A percentile compares a stretch with the other conserved stretches of the same genome.
phyloP scores from a whole-genome alignment of 1,139 yeast species.

The Candida tunisiensis region DNA sequence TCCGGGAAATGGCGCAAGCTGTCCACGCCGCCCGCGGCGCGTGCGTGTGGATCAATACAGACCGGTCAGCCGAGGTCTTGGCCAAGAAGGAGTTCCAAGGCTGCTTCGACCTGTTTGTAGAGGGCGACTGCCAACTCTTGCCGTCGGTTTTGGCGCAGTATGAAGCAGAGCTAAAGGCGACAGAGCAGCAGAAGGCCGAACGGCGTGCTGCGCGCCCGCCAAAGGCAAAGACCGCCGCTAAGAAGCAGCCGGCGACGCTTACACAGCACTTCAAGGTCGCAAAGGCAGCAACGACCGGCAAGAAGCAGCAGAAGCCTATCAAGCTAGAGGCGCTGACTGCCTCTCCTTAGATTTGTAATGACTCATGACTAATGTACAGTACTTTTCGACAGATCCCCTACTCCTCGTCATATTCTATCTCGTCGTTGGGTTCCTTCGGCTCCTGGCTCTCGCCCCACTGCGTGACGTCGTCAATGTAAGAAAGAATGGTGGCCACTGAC shows the following conservation, averaged over 20 bases:
- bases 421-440: conserved; percentile 89
- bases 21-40: conserved; percentile 45
- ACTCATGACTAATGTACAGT: too few relatives aligned
- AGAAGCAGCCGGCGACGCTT: conserved; percentile 1
- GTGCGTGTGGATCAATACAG: conserved; percentile 37
- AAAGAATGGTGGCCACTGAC: conserved; percentile 64
- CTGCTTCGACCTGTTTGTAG: conserved; percentile 33
- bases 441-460: conserved; percentile 97
- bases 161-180: conserved; percentile 9
- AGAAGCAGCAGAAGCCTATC: conserved; percentile 2
- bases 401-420: conserved; percentile 39
- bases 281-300: conserved; percentile 2
- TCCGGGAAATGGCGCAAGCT: conserved; percentile 48
- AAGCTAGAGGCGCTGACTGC: too few relatives aligned
- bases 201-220: conserved; percentile 2
- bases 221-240: conserved; percentile 2
- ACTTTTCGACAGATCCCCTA: conserved; percentile 8
- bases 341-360: too few relatives aligned
- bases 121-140: conserved; percentile 42
- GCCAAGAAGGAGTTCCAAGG: conserved; percentile 32
- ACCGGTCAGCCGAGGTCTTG: conserved; percentile 28
- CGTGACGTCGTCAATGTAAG: conserved; percentile 90
- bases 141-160: conserved; percentile 21
- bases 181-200: conserved; percentile 3
- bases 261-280: conserved; percentile 5